Conservation (phyloP, 202 grass and related monocot genomes). For the Zizania palustris region DNA sequence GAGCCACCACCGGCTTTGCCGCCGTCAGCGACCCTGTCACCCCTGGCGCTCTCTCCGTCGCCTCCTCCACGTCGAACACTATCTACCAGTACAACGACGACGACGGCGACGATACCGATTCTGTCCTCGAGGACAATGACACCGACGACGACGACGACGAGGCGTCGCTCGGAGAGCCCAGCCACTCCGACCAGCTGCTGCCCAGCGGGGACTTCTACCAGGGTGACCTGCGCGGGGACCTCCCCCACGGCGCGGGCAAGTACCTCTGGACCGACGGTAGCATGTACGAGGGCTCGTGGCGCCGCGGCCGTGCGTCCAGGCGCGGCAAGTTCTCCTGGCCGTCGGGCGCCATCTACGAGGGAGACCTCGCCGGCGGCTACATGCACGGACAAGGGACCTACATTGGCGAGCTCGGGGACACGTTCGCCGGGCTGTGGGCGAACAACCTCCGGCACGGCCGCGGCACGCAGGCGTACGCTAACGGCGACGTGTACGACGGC, state of each 20-base stretch:
- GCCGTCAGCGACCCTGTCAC: neutral
- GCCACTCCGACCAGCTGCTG: slow-evolving; percentile 54
- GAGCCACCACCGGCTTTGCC: neutral
- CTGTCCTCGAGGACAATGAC: slow-evolving; percentile 4
- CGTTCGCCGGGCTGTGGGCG: slow-evolving; percentile 56
- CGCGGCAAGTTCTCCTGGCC: slow-evolving; percentile 84
- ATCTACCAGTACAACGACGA: slow-evolving; percentile 34
- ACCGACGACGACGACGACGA: neutral
- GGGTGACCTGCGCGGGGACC: slow-evolving; percentile 40
- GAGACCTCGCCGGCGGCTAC: slow-evolving; percentile 53
- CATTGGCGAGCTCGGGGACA: slow-evolving; percentile 58
- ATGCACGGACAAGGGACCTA: slow-evolving; percentile 65
- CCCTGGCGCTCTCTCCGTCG: slow-evolving; percentile 21
- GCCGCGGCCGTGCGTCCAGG: slow-evolving; percentile 51
- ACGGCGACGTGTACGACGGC: slow-evolving; percentile 76
- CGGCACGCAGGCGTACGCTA: slow-evolving; percentile 66
- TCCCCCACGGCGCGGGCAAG: slow-evolving; percentile 65
- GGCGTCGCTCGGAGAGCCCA: slow-evolving; percentile 28
- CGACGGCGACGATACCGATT: slow-evolving; percentile 19
- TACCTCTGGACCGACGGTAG: slow-evolving; percentile 81
- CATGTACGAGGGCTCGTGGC: slow-evolving; percentile 81
- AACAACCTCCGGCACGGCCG: slow-evolving; percentile 70
- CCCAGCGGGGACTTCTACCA: slow-evolving; percentile 67
- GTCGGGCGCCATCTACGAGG: slow-evolving; percentile 81
- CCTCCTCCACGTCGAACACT: slow-evolving; percentile 31